Percentiles rank a stretch among this genome's conserved stretches.
Evolutionary conservation across 2,329 filamentous ascomycete genomes (phyloP).

Genomic region (Fusarium neocosmosporiellum): DNA sequence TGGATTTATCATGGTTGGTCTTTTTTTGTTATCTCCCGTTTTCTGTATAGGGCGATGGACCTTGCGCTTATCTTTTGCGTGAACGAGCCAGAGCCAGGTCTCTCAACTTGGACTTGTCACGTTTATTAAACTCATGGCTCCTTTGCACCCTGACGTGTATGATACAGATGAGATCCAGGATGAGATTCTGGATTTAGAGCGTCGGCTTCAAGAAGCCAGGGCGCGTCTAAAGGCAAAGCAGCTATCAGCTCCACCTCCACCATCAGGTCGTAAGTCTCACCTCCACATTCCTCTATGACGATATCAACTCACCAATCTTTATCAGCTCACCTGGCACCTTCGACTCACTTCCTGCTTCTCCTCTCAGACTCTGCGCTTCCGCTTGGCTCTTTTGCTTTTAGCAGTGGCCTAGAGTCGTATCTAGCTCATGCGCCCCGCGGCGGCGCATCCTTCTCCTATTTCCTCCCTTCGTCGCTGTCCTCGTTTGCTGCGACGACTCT

Average conservation of each 20-base stretch:
- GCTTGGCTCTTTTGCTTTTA: constrained; percentile 88
- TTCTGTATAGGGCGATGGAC: constrained; percentile 13
- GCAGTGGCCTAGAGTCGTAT: constrained; percentile 84
- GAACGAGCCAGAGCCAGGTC: constrained; percentile 11
- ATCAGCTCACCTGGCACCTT: constrained; percentile 32
- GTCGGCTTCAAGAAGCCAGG: constrained; percentile 59
- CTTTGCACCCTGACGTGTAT: constrained; percentile 17
- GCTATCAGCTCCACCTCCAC: constrained; percentile 21
- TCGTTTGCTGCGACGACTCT: constrained; percentile 79
- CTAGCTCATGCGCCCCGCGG: constrained; percentile 70
- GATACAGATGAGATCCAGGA: constrained; percentile 52
- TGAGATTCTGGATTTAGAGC: constrained; percentile 71
- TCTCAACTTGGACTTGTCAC: constrained; percentile 15
- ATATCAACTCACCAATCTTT: constrained; percentile 3
- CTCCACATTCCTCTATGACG: neutral
- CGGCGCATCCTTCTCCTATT: constrained; percentile 65
- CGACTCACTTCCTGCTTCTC: constrained; percentile 76
- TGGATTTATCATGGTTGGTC: constrained; percentile 35
- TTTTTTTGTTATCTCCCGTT: constrained; percentile 28
- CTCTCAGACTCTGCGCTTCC: constrained; percentile 85
- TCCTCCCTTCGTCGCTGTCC: constrained; percentile 76
- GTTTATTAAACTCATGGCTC: constrained; percentile 40
- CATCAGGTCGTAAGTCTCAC: constrained; percentile 30
- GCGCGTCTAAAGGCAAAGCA: constrained; percentile 53
- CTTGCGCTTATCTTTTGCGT: constrained; percentile 34